phyloP scores from a whole-genome alignment of 2,329 filamentous ascomycete genomes.

The Juglanconis juglandina region DNA sequence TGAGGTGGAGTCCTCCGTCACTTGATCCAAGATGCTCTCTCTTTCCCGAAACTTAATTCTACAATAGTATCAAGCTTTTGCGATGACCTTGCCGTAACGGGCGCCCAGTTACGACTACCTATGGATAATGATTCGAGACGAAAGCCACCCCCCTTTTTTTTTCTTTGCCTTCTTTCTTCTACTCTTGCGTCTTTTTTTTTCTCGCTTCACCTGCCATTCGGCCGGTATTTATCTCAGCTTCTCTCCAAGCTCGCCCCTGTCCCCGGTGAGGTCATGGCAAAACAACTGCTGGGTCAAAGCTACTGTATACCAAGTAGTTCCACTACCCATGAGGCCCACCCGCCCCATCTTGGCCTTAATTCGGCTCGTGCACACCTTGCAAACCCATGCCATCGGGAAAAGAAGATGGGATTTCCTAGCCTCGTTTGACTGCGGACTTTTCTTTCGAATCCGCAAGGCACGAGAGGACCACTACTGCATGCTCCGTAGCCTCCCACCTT shows the following conservation, averaged over 20 bases:
- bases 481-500: too few species aligned
- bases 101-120: too few species aligned
- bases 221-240: neutral
- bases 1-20: neutral
- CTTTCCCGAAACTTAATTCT: neutral
- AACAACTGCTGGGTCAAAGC: neutral
- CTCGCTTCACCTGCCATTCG: neutral
- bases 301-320: neutral
- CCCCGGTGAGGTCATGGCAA: conserved; percentile 3
- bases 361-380: conserved; percentile 18
- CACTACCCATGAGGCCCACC: neutral
- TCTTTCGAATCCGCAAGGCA: neutral
- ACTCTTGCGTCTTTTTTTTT: neutral
- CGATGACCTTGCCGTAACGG: too few species aligned
- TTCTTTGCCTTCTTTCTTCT: too few species aligned
- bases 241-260: neutral
- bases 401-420: conserved; percentile 7
- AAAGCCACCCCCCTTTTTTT: too few species aligned
- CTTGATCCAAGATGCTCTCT: too few species aligned
- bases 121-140: too few species aligned
- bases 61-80: neutral
- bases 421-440: conserved; percentile 5
- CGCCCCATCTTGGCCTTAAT: conserved; percentile 1
- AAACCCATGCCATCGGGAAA: conserved; percentile 2
- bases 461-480: neutral